These are phyloP conservation scores for Fusarium sp. DNA, from an alignment of 2,329 filamentous ascomycete species.

Conservation along the genomic window DNA sequence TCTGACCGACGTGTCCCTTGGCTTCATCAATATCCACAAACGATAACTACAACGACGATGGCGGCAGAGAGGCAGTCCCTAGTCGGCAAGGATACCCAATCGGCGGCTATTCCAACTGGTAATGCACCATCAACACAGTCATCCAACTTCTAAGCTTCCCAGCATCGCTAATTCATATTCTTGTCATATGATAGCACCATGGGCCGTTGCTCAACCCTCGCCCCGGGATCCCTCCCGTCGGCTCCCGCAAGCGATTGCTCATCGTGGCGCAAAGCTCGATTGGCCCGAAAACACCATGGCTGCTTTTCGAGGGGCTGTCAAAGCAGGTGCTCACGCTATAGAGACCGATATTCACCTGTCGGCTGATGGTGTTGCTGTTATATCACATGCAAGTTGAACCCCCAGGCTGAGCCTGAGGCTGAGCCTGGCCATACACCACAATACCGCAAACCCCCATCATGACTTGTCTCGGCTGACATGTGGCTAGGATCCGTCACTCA, in stretches of 20 bases:
- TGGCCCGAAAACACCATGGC: conserved; percentile 90
- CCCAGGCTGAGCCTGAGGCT: too few species aligned
- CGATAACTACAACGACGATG: conserved; percentile 8
- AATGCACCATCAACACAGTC: not conserved
- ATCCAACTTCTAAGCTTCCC: not conserved
- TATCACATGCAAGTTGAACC: conserved; percentile 76
- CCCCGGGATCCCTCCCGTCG: conserved; percentile 44
- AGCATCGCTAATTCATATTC: conserved; percentile 3
- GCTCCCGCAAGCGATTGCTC: conserved; percentile 80
- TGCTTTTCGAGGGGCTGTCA: conserved; percentile 80
- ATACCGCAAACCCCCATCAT: not conserved
- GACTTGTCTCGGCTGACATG: conserved; percentile 12
- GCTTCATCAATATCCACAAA: conserved; percentile 1
- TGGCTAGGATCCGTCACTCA: conserved; percentile 78
- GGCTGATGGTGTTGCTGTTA: conserved; percentile 84
- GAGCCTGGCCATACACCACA: too few species aligned
- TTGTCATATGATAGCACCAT: conserved; percentile 44
- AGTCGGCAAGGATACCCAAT: conserved; percentile 22
- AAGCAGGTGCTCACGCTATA: conserved; percentile 81
- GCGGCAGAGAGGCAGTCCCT: conserved; percentile 24
- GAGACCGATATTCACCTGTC: conserved; percentile 92
- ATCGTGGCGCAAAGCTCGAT: conserved; percentile 81
- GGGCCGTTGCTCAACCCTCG: conserved; percentile 53
- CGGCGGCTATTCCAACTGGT: conserved; percentile 30
- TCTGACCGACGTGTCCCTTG: not conserved